A percentile compares a stretch with the other conserved stretches of the same genome.
Evolutionary conservation across 345 rosid genomes (phyloP).

Genomic region (Carallia pectinifolia): DNA sequence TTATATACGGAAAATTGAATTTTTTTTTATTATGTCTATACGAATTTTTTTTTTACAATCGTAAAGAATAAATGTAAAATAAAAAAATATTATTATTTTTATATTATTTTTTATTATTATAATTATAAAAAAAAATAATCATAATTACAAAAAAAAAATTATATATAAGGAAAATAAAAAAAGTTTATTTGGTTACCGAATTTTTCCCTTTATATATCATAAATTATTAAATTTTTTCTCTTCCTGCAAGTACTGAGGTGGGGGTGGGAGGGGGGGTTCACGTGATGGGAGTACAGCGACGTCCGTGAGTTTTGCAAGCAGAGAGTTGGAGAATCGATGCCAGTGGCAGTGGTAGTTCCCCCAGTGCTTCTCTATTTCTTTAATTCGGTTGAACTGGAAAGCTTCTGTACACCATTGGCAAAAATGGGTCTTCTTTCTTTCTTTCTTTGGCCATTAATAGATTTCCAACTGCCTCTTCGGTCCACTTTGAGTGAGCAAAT

Average conservation of each 20-base stretch:
- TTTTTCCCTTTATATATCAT: too few relatives aligned
- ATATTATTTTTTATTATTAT: too few relatives aligned
- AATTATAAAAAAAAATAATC: too few relatives aligned
- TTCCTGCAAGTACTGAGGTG: constrained; percentile 30
- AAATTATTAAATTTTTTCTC: background rate
- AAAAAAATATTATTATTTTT: too few relatives aligned
- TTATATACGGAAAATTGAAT: too few relatives aligned
- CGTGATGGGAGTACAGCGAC: constrained; percentile 40
- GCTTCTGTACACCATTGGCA: background rate
- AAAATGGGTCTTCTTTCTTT: background rate
- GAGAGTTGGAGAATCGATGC: constrained; percentile 45
- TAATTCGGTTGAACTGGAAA: background rate
- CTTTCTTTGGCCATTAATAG: constrained; percentile 1
- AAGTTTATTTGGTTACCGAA: too few relatives aligned
- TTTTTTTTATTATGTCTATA: too few relatives aligned
- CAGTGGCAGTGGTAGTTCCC: background rate
- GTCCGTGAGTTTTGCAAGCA: constrained; percentile 45
- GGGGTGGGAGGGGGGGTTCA: constrained; percentile 25
- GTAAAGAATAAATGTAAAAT: too few relatives aligned
- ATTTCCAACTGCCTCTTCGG: background rate
- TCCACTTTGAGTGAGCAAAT: background rate
- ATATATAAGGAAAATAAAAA: too few relatives aligned
- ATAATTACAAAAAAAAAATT: too few relatives aligned
- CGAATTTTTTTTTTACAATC: too few relatives aligned
- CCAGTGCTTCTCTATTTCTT: background rate